These are phyloP conservation scores for Cladosporium colombiae DNA, from an alignment of 2,329 filamentous ascomycete genomes.

Conservation along the genomic window DNA sequence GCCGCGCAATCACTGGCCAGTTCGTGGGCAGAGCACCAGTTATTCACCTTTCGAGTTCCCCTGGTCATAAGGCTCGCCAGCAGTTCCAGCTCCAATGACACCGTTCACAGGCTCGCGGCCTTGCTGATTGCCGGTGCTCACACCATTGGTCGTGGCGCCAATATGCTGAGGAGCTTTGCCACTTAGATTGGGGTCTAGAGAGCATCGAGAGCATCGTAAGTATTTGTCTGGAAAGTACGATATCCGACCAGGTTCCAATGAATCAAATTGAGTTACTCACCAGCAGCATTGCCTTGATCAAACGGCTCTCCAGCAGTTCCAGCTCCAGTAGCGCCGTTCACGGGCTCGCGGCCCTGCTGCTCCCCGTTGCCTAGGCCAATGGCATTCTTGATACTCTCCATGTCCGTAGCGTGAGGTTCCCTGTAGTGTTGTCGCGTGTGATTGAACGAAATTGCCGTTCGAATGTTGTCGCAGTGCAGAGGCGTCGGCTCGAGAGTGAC, in stretches of 20 bases:
- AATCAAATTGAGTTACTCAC: constrained; percentile 35
- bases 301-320: constrained; percentile 71
- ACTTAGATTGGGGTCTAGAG: background rate
- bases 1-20: background rate
- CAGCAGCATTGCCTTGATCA: constrained; percentile 74
- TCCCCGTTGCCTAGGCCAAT: constrained; percentile 18
- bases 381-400: constrained; percentile 64
- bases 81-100: constrained; percentile 64
- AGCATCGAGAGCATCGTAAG: background rate
- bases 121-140: constrained; percentile 30
- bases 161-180: background rate
- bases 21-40: background rate
- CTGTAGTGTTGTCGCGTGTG: background rate
- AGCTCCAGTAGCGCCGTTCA: constrained; percentile 69
- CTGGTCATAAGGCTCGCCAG: constrained; percentile 73
- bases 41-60: constrained; percentile 65
- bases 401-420: constrained; percentile 34
- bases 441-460: background rate
- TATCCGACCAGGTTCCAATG: background rate
- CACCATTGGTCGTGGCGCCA: background rate
- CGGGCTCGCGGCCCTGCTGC: constrained; percentile 61
- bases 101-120: constrained; percentile 72
- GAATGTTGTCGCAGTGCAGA: background rate
- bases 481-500: background rate
- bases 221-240: background rate